Evolutionary conservation across 2,329 filamentous ascomycete genomes (phyloP), one percentile per base, ranked within the genome.

Genomic region (Cladosporium sphaerospermum): DNA sequence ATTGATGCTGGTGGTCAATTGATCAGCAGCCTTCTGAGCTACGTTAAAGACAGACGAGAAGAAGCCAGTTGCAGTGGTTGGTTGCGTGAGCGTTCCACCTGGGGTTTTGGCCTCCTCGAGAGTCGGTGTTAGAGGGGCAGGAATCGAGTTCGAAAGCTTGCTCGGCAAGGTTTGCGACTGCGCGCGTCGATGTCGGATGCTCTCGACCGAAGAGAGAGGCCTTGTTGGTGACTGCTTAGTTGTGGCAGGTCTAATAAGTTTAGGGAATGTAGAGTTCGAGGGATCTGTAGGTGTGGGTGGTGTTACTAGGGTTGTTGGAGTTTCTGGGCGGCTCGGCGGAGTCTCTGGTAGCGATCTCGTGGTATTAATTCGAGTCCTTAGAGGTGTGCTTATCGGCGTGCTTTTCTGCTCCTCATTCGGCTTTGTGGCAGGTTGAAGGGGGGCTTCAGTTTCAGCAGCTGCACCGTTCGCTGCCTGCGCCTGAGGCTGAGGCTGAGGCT

Each of bases 21-120:
- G 84, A 59, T 76, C 89, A 11, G 91, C 90, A 41, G 92, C 92
- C 78, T 86, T 96, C 70, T 97, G 92, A 14, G 93, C 93, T 43
- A 86, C 92, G 39, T 89, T 92, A 59, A 99, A 83, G 66, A 99
- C 88, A 23, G 88, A 91, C 4, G 89, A 95, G 71, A 99, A 97
- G 74, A 99, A 97, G 1, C 90, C 85, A 36, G 69, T 69, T 32
- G 70, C 71, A 52, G 73, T 72, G 46, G 72, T 70, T 32, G 71
- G 73, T 37, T 68, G 66, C 31, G 72, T 71, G n/a, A 75, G 67
- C 44, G 79, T 75, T 52, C 81, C 78, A 31, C 80, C 75, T 33
- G 82, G 64, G 61, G 79, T 76, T 56, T 81, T 83, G n/a, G 74
- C 66, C 62, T 84, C 84, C 68, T 96, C 91, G 36, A 82, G 76